These are phyloP conservation scores for Eucalyptus microcorys DNA, from an alignment of 345 rosid species.

Conservation along the genomic window DNA sequence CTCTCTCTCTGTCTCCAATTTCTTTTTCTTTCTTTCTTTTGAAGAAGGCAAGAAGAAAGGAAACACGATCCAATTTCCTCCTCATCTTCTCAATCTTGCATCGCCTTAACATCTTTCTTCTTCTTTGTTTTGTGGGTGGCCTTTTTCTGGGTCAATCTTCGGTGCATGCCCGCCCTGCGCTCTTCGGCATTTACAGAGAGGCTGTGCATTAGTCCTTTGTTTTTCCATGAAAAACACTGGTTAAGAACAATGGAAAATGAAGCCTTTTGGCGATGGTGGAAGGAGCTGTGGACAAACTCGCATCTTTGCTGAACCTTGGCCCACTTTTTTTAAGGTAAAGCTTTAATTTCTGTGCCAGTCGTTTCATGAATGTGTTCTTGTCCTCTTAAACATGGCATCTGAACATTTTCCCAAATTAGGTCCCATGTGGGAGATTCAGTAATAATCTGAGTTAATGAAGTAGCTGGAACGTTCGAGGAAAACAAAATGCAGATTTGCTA, in stretches of 20 bases:
- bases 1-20: not conserved
- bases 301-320: not conserved
- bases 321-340: not conserved
- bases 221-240: not conserved
- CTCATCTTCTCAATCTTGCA: not conserved
- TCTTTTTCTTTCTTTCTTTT: not conserved
- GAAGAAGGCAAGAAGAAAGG: not conserved
- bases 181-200: not conserved
- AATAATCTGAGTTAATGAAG: not conserved
- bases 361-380: not conserved
- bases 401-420: not conserved
- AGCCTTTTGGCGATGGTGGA: not conserved
- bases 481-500: not conserved
- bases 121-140: not conserved
- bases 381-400: not conserved
- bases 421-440: not conserved
- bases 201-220: not conserved
- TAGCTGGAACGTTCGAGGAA: not conserved
- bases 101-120: not conserved
- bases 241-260: not conserved
- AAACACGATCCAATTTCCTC: not conserved
- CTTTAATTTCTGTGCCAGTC: not conserved
- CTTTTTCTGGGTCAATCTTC: not conserved
- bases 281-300: not conserved
- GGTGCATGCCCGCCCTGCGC: not conserved